Evolutionary conservation across 2,329 filamentous ascomycete species (phyloP), one percentile per base, ranked within the genome.

Genomic region (Pseudocercospora macadamiae): DNA sequence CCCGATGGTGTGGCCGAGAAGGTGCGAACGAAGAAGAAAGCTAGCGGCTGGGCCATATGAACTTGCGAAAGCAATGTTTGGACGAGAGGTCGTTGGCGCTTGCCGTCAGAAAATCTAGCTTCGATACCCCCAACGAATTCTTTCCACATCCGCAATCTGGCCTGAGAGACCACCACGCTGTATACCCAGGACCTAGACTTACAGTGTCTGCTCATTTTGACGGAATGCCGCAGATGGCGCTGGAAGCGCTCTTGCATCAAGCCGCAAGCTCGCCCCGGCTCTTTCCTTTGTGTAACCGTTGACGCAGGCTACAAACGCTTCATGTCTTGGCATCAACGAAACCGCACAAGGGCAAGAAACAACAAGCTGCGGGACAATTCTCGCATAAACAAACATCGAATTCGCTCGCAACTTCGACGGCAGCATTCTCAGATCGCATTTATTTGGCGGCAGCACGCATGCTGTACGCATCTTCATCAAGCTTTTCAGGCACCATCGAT

Each of bases 21-120:
- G 61, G 65, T 70, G 28, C 68, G 67, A 28, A 66, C 65, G 36
- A 73, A 71, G 63, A 75, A 75, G 66, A 74, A 73, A 62, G 70
- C 70, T 42, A 66, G 65, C 39, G 73, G 73, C 4, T 75, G 73
- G 73, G 66, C 70, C 21, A 75, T 75, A 58, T 75, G 63, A 70
- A 25, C 39, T 30, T 23, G 18, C 14, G 12, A 39, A 18, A 7
- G 19, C 42, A 23, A 42, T 21, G 3, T 12, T 42, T 42, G 37
- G 8, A 19, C 2, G 37, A 42, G 37, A 42, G 23, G 14, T 4
- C 23, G 37, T 42, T 19, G 14, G 18, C 37, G 18, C 37, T 12
- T 21, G 4, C 16, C 37, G 37, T 19, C 12, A 19, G 18, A 19
- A n/a, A n/a, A n/a, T n/a, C n/a, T n/a, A n/a, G n/a, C n/a, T n/a